A percentile compares a stretch with the other conserved stretches of the same genome.
Conservation (phyloP, 164 flowering plant species). For the Pachysandra terminalis region DNA sequence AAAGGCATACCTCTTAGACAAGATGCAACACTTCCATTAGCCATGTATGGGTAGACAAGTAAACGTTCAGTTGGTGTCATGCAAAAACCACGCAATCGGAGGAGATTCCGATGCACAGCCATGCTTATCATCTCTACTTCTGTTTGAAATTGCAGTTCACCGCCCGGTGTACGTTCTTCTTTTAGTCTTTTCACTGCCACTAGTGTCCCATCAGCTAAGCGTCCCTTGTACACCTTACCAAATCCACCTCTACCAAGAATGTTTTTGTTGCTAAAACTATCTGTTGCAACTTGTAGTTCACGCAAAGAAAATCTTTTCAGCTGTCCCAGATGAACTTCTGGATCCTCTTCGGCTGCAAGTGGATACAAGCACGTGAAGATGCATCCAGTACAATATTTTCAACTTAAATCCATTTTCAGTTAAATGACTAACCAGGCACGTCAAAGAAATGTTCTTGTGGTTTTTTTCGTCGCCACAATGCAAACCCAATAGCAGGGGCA, state of each 20-base stretch:
- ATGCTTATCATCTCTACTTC: constrained; percentile 48
- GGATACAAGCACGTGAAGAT: constrained; percentile 4
- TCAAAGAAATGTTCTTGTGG: constrained; percentile 46
- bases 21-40: constrained; percentile 46
- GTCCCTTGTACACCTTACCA: constrained; percentile 46
- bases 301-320: constrained; percentile 44
- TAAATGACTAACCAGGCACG: constrained; percentile 36
- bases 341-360: constrained; percentile 47
- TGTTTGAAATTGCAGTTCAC: constrained; percentile 46
- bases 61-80: constrained; percentile 46
- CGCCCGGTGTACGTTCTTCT: constrained; percentile 41
- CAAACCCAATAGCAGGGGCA: constrained; percentile 48
- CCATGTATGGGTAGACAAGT: constrained; percentile 46
- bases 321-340: constrained; percentile 53
- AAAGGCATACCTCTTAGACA: constrained; percentile 33
- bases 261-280: constrained; percentile 41
- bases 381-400: neutral
- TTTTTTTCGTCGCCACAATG: constrained; percentile 42
- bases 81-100: constrained; percentile 38
- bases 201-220: constrained; percentile 44
- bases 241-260: constrained; percentile 49
- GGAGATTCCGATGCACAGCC: constrained; percentile 45
- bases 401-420: neutral
- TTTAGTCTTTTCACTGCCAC: constrained; percentile 47
- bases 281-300: constrained; percentile 48